phyloP scores from a whole-genome alignment of 768 basidiomycete genomes.

The Jaapia argillacea region DNA sequence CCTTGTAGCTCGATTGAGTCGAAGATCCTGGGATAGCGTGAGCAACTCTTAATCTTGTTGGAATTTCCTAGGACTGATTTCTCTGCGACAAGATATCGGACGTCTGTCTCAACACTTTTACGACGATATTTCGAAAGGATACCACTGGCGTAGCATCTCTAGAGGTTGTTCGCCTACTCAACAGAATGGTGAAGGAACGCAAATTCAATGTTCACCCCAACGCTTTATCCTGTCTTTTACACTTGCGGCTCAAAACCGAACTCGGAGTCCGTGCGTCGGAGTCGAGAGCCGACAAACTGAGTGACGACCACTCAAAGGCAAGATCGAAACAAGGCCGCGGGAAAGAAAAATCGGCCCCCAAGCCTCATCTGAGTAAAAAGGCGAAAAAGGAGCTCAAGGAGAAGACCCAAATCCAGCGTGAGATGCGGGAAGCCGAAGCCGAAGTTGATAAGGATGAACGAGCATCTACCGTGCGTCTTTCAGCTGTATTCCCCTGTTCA shows the following conservation, averaged over 20 bases:
- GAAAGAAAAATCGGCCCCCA: slow-evolving; percentile 36
- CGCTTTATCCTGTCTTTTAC: slow-evolving; percentile 74
- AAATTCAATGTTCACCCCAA: slow-evolving; percentile 86
- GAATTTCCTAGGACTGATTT: slow-evolving; percentile 8
- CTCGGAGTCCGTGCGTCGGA: slow-evolving; percentile 72
- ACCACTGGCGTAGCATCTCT: slow-evolving; percentile 73
- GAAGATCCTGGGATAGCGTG: slow-evolving; percentile 85
- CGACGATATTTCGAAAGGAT: slow-evolving; percentile 77
- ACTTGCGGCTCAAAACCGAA: slow-evolving; percentile 82
- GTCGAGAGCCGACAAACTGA: slow-evolving; percentile 43
- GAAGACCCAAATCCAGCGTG: slow-evolving; percentile 80
- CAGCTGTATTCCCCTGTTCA: background rate
- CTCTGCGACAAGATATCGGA: slow-evolving; percentile 58
- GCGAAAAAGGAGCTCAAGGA: slow-evolving; percentile 79
- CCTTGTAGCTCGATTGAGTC: slow-evolving; percentile 73
- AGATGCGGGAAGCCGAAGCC: slow-evolving; percentile 90
- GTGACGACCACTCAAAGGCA: background rate
- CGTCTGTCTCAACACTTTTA: slow-evolving; percentile 72
- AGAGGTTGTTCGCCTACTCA: slow-evolving; percentile 81
- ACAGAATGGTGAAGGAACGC: slow-evolving; percentile 93
- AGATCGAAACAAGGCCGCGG: background rate
- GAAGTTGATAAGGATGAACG: slow-evolving; percentile 91
- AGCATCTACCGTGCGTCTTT: slow-evolving; percentile 55
- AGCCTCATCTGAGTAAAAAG: slow-evolving; percentile 87
- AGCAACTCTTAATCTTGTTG: slow-evolving; percentile 16